Evolutionary conservation across 345 rosid species (phyloP).

Genomic region (Salix viminalis): DNA sequence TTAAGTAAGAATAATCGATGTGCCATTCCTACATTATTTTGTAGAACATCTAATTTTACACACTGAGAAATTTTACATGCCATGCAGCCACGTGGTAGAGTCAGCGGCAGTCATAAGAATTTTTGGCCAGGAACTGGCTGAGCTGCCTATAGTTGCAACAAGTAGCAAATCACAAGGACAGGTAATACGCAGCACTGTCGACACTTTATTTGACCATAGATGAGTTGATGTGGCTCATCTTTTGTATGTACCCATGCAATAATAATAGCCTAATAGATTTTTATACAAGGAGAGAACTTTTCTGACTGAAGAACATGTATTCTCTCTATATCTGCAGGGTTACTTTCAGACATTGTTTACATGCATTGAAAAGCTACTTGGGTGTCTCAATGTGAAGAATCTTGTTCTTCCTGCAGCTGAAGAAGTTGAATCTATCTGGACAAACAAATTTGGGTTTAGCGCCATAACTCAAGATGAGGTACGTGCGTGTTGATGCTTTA

Average conservation of each 20-base stretch:
- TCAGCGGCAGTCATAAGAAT: constrained; percentile 74
- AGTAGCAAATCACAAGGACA: constrained; percentile 58
- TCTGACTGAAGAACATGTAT: not conserved
- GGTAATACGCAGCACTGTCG: constrained; percentile 32
- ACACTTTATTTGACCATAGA: not conserved
- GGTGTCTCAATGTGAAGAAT: constrained; percentile 58
- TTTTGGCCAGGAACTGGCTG: constrained; percentile 83
- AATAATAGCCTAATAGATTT: not conserved
- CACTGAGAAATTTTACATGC: not conserved
- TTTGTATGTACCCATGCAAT: not conserved
- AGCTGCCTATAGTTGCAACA: constrained; percentile 90
- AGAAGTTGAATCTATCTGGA: constrained; percentile 91
- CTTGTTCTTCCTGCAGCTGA: constrained; percentile 85
- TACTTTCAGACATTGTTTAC: constrained; percentile 74
- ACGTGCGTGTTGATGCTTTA: not conserved
- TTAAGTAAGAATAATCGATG: constrained; percentile 58
- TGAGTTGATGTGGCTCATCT: not conserved
- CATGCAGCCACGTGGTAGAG: constrained; percentile 68
- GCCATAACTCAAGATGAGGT: constrained; percentile 66
- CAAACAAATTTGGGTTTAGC: constrained; percentile 68
- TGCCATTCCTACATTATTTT: not conserved
- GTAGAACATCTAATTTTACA: not conserved
- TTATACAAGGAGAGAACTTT: not conserved
- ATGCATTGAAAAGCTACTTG: constrained; percentile 67
- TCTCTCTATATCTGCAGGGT: constrained; percentile 47